Evolutionary conservation across 306 rosid species (phyloP), one percentile per base, ranked within the genome.

Genomic region (Cyamopsis tetragonoloba): DNA sequence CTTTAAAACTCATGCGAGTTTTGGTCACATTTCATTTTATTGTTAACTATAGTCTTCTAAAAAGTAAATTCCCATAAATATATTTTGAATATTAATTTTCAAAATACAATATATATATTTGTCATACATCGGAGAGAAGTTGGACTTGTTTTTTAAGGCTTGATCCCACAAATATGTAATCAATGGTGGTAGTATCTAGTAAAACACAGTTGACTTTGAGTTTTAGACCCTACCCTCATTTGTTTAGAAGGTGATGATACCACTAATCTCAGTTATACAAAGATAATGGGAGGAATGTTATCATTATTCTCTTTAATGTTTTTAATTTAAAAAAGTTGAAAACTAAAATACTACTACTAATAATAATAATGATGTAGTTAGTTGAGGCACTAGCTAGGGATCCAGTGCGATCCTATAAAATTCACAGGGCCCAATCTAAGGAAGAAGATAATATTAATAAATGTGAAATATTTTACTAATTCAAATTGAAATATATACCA

Each of bases 321-420:
- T 19, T 38, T 53, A 11, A 13, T 1, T 0, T 0, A 66, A 12
- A 49, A 60, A 20, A 3, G 1, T 41, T 12, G 8, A 41, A 59
- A 4, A 12, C 13, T 39, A 7, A 27, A 17, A 15, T 2, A 1
- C 7, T 4, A 46, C n/a, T n/a, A n/a, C n/a, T n/a, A n/a, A n/a
- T 43, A 44, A 63, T 6, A 18, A 50, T 72, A 53, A 46, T 72
- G 72, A 43, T 81, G 32, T 49, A 35, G 7, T 51, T 61, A 41
- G 56, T 68, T 62, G 69, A 30, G 58, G 76, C 80, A 80, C 80
- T 62, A 59, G 5, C 80, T 62, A 59, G 5, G 15, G 37, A 54
- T 77, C 72, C 20, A 62, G 71, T 49, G 82, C 75, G 60, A 42
- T 66, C 64, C 55, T 59, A 42, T 30, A 68, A 80, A 38, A 34